A percentile compares a stretch with the other conserved stretches of the same genome.
These are phyloP conservation scores for Gilbertella persicaria DNA, from an alignment of 371 early-diverging fungal genomes.

Conservation along the genomic window DNA sequence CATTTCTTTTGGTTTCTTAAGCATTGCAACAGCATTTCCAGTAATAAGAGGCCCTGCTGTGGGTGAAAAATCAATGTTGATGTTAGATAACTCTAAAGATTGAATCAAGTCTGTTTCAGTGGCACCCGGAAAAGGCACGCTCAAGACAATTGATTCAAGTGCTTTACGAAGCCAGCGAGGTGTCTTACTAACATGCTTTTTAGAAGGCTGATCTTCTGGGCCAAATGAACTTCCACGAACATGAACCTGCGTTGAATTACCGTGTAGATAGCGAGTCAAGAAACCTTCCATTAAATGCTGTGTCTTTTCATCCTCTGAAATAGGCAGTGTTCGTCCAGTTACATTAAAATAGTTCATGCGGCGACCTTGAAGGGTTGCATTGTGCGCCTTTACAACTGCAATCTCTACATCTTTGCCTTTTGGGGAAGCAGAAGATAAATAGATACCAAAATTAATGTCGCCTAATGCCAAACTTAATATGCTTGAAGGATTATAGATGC, in stretches of 20 bases:
- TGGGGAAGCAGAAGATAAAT: slow-evolving; percentile 22
- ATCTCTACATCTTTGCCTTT: slow-evolving; percentile 33
- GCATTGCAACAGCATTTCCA: slow-evolving; percentile 34
- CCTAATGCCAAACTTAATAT: slow-evolving; percentile 42
- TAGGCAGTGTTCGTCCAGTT: slow-evolving; percentile 38
- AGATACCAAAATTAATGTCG: slow-evolving; percentile 51
- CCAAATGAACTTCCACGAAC: slow-evolving; percentile 42
- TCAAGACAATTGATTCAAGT: slow-evolving; percentile 29
- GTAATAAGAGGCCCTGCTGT: slow-evolving; percentile 32
- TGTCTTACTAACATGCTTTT: slow-evolving; percentile 13
- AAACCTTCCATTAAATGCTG: slow-evolving; percentile 34
- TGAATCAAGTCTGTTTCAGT: slow-evolving; percentile 41
- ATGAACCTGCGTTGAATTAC: slow-evolving; percentile 32
- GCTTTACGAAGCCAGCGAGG: slow-evolving; percentile 50
- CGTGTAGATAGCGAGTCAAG: slow-evolving; percentile 42
- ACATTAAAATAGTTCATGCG: slow-evolving; percentile 43
- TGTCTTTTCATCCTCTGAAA: slow-evolving; percentile 17
- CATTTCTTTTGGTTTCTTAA: slow-evolving; percentile 48
- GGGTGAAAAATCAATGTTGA: slow-evolving; percentile 44
- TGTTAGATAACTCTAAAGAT: slow-evolving; percentile 32
- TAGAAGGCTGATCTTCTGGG: slow-evolving; percentile 27
- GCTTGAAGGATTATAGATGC: slow-evolving; percentile 48
- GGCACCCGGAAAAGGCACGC: slow-evolving; percentile 50
- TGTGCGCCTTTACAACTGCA: slow-evolving; percentile 41
- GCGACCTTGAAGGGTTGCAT: slow-evolving; percentile 39